Base-by-base conservation (phyloP, 2,329 filamentous ascomycete species). In the Exophiala sideris region DNA sequence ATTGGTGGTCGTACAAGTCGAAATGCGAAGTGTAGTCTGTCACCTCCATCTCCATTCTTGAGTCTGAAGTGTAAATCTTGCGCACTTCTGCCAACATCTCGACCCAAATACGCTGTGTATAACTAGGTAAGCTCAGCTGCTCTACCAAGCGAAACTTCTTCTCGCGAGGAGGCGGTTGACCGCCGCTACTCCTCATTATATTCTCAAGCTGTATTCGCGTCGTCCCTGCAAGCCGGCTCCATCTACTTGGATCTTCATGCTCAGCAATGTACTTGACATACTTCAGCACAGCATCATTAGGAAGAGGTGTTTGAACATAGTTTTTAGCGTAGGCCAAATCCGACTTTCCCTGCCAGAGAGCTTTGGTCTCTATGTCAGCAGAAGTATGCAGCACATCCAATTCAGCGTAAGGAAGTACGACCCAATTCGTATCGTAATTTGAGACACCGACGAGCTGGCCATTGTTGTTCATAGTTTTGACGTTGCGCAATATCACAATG, bases 21-120 rank as follows among this genome's bases (percentile, higher is more conserved):
- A 75, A 65, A 64, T 96, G 89, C 47, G 81, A 73, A 0, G 90
- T 95, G 68, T 91, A 96, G 69, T 96, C 91, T 0, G 88, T 87
- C 14, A 95, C 73, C 75, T 91, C 91, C 0, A 96, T 60, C 4
- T 83, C 81, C 10, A 81, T 70, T 52, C 71, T 79, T 21, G 79
- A 76, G 36, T 71, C 68, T 21, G 63, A 67, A 11, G 71, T 65
- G 60, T 75, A 81, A 0, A 78, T 72, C 60, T 79, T 84, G 44
- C 91, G 79, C 2, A 95, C 82, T 65, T 91, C 80, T 1, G 81
- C 90, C 14, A 89, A 74, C 1, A 95, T 66, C 66, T 96, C 83
- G 63, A 79, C 83, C 65, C 86, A 95, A 0, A 64, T 74, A n/a
- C 40, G 33, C 36, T 20, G 18, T 18, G 24, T 46, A 16, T 47